Evolutionary conservation across 441 rosid species (phyloP), one percentile per base, ranked within the genome.

Genomic region (Flueggea neowawraea): DNA sequence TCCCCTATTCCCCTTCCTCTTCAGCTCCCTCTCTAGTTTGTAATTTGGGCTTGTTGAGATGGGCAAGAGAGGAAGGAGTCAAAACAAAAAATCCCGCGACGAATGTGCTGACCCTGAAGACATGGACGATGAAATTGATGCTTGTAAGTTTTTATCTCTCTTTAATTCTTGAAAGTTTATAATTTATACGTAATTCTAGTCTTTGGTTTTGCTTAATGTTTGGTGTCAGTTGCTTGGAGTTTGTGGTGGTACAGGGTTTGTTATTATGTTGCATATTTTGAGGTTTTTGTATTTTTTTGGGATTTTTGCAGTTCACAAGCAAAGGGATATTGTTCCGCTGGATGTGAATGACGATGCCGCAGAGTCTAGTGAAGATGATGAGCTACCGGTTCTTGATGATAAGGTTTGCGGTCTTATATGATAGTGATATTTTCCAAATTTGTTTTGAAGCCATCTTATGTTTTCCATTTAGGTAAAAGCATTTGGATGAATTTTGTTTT

Each of bases 301-400:
- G 31, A 22, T 61, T 16, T 56, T 44, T 65, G 73, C 74, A 90
- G 97, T 90, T 84, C 97, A 88, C 69, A 93, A 87, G 68, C 88
- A 87, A 74, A 78, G 95, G 65, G 95, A 88, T 74, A 69, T 88
- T 62, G 85, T 88, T 75, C 91, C 93, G 2, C 76, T 93, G 54
- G 81, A 82, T 71, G 47, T 85, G 36, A 78, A 87, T 61, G 83
- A 63, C 68, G 90, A 80, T 74, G 76, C 62, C 58, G 83, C 67
- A 64, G 93, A 73, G 17, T 82, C 88, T 0, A 84, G 77, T 74
- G 91, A 81, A 32, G 96, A 93, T 77, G 79, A 79, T 28, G 96
- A 76, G 62, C 76, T 77, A 31, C 93, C 93, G 0, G 86, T 93
- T 70, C 80, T 89, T 68, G 85, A 84, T 75, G 64, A 84, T 52